Evolutionary conservation across 2,329 filamentous ascomycete species (phyloP).

Genomic region (Corinectria fuckeliana): DNA sequence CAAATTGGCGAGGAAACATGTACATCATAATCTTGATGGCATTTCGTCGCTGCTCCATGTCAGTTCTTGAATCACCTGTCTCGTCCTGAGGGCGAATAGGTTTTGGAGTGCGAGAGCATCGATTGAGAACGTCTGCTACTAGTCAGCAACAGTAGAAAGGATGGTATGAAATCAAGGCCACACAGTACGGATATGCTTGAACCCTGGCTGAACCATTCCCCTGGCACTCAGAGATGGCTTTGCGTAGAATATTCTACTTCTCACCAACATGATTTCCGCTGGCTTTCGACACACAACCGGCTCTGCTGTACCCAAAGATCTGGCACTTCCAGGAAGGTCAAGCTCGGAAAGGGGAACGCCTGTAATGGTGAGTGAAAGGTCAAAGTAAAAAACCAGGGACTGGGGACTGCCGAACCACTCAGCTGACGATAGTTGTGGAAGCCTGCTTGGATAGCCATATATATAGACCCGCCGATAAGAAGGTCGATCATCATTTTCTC

Average conservation of each 20-base stretch:
- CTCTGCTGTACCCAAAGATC: conserved; percentile 5
- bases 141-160: conserved; percentile 21
- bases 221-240: conserved; percentile 73
- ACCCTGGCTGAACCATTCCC: conserved; percentile 73
- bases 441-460: conserved; percentile 64
- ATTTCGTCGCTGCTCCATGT: conserved; percentile 46
- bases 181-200: conserved; percentile 79
- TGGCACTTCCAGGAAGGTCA: conserved; percentile 34
- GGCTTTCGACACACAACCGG: conserved; percentile 39
- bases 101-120: conserved; percentile 52
- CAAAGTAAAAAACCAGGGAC: neutral
- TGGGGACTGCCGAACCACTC: conserved; percentile 65
- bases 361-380: conserved; percentile 33
- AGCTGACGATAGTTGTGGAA: conserved; percentile 77
- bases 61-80: neutral
- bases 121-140: conserved; percentile 77
- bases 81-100: neutral
- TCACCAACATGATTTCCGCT: conserved; percentile 75
- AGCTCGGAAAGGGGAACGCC: conserved; percentile 59
- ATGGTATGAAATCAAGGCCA: no score
- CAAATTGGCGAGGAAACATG: conserved; percentile 90
- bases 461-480: conserved; percentile 80
- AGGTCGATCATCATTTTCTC: conserved; percentile 80
- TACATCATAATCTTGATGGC: conserved; percentile 84
- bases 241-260: conserved; percentile 87